Percentiles rank a stretch among this genome's conserved stretches.
These are phyloP conservation scores for Gastrolobium bilobum DNA, from an alignment of 306 rosid species.

Conservation along the genomic window DNA sequence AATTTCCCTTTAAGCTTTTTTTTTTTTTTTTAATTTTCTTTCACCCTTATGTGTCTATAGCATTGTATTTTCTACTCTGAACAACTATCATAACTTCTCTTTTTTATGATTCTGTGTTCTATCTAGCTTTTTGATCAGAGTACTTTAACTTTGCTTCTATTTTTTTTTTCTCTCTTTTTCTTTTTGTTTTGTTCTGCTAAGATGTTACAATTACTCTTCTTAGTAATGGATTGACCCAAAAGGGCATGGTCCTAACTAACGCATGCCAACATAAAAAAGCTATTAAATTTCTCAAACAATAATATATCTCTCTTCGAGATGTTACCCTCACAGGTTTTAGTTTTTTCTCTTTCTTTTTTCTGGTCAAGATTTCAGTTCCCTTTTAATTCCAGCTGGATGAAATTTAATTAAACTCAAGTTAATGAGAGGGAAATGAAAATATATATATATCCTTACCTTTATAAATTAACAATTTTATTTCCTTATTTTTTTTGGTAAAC, in stretches of 20 bases:
- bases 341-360: too few species aligned
- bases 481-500: too few species aligned
- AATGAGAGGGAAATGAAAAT: neutral
- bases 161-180: neutral
- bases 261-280: neutral
- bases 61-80: neutral
- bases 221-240: neutral
- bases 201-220: neutral
- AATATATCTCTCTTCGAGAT: neutral
- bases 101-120: neutral
- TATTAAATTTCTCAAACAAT: neutral
- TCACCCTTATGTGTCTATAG: neutral
- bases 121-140: neutral
- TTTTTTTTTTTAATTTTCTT: neutral
- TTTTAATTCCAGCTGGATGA: too few species aligned
- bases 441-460: neutral
- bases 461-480: neutral
- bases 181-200: too few species aligned
- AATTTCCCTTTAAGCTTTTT: conserved; percentile 19
- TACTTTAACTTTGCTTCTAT: neutral
- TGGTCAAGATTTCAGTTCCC: too few species aligned
- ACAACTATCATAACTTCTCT: neutral
- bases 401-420: neutral
- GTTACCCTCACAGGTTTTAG: neutral
- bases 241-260: neutral